Evolutionary conservation across 2,329 filamentous ascomycete species (phyloP), one percentile per base, ranked within the genome.

Genomic region (Penicillium italicum): DNA sequence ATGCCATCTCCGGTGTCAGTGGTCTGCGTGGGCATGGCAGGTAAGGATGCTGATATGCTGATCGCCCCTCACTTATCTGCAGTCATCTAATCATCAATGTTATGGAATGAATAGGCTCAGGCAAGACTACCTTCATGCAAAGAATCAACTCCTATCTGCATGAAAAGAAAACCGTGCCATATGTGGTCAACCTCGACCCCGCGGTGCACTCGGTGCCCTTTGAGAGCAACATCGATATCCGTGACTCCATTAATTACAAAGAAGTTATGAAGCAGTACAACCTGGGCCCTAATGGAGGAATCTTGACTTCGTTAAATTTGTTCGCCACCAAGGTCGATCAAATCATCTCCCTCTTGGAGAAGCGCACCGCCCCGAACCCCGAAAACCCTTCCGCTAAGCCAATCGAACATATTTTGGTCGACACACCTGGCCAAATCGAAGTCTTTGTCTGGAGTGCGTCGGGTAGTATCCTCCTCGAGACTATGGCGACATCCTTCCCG

Each of bases 101-200:
- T 45, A 31, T 44, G 30, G 36, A 30, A 28, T 45, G 9, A 54
- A 37, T 63, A 89, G 88, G 94, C 66, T 96, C 91, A 16, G 94
- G 94, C 69, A 99, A 99, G 80, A 99, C 94, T n/a, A 99, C 95
- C 0, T 99, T 99, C 72, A 97, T 99, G 93, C 93, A 97, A 73
- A 86, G 94, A 68, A 94, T 99, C 69, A 97, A 97, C 74, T 88
- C 93, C 0, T 84, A 99, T 72, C 86, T 99, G 4, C 93, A 97
- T 71, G 83, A 83, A 5, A 83, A 92, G 68, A 85, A 87, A 56
- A 83, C 87, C 18, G 86, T 91, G 1, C 94, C 95, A 5, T 99
- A 99, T 74, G 91, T 97, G 56, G 86, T 99, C 71, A 99, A 99
- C 75, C 88, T 99, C 60, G 94, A 99, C 71, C 94, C 94, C 1